Percentiles rank a stretch among this genome's conserved stretches.
These are phyloP conservation scores for Boletus rubroflammeus DNA, from an alignment of 768 basidiomycete genomes.

Conservation along the genomic window DNA sequence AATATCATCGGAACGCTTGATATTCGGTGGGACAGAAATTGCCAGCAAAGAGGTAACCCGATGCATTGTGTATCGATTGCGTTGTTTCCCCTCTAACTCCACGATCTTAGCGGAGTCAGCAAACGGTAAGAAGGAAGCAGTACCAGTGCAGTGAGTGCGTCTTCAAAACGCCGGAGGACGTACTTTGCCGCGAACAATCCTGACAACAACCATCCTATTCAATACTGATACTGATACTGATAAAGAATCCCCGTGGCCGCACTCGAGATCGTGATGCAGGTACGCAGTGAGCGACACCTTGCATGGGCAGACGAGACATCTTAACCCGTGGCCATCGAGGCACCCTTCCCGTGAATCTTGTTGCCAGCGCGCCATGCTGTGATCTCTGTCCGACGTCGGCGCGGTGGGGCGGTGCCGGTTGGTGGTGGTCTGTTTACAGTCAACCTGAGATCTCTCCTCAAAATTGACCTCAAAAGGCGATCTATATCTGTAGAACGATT, in stretches of 20 bases:
- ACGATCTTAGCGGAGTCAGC: background rate
- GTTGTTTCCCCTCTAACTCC: conserved; percentile 22
- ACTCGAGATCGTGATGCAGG: background rate
- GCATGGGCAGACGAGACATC: background rate
- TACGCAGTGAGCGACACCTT: background rate
- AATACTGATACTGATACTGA: background rate
- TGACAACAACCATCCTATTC: background rate
- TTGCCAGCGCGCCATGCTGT: background rate
- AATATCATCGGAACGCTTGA: background rate
- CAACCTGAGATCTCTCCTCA: background rate
- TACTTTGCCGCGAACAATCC: too few relatives aligned
- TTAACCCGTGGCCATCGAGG: background rate
- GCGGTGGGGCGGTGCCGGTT: background rate
- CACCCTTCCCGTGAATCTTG: background rate
- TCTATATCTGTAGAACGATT: background rate
- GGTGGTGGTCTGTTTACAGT: background rate
- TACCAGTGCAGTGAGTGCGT: background rate
- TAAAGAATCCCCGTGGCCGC: too few relatives aligned
- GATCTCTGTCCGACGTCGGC: background rate
- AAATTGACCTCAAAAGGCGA: conserved; percentile 6
- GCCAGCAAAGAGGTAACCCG: background rate
- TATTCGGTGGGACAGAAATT: background rate
- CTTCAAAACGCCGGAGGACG: background rate
- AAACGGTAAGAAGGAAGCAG: background rate
- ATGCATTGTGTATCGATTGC: background rate